phyloP scores from a whole-genome alignment of 257 asterid genomes.

The Solanum piurae region DNA sequence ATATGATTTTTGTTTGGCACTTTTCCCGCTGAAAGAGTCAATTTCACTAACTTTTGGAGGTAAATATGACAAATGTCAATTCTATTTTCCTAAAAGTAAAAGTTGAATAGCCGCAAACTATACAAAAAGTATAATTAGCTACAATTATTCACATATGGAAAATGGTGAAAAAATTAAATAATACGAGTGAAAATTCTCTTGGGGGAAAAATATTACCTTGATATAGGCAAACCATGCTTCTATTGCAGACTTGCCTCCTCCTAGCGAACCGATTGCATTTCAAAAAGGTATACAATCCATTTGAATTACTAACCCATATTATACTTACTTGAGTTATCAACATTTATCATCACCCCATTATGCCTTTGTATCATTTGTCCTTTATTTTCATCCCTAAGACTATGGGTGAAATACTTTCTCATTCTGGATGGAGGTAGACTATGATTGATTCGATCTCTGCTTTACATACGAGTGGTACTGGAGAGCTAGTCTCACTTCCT shows the following conservation, averaged over 20 bases:
- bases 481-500: not conserved
- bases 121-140: not conserved
- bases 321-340: not conserved
- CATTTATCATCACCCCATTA: not conserved
- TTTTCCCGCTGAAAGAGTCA: not conserved
- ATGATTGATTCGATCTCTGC: not conserved
- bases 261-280: too few relatives aligned
- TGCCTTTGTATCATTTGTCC: not conserved
- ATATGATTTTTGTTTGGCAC: not conserved
- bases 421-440: not conserved
- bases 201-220: conserved; percentile 28
- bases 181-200: not conserved
- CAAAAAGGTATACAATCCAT: not conserved
- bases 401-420: not conserved
- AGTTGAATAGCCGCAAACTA: not conserved
- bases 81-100: not conserved
- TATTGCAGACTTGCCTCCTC: too few relatives aligned
- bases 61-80: not conserved
- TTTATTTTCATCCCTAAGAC: not conserved
- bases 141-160: not conserved
- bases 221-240: conserved; percentile 11
- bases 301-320: not conserved
- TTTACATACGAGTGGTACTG: not conserved
- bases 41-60: not conserved
- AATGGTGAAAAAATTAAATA: not conserved